phyloP scores from a whole-genome alignment of 1,284 basidiomycete species.

The Phlebopus sp. region DNA sequence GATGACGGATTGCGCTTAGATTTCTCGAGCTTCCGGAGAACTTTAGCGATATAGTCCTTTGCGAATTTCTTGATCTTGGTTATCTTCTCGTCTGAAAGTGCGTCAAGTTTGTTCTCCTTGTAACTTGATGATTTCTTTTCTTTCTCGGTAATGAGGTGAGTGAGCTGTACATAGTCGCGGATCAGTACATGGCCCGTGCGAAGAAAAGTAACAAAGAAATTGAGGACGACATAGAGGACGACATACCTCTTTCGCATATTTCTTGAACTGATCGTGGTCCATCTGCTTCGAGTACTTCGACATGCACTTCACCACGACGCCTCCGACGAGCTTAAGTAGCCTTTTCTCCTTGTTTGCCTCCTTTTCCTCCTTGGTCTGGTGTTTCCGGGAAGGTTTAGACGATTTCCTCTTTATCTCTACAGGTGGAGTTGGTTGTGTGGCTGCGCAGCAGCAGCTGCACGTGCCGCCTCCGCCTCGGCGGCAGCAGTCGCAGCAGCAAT shows the following conservation, averaged over 20 bases:
- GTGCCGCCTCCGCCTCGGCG: constrained; percentile 41
- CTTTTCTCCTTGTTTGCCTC: constrained; percentile 79
- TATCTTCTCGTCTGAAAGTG: constrained; percentile 83
- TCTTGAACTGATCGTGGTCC: constrained; percentile 89
- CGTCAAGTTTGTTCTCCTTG: constrained; percentile 65
- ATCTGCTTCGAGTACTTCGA: constrained; percentile 83
- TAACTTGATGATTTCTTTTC: constrained; percentile 90
- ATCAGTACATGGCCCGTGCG: background rate
- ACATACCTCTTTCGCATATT: constrained; percentile 89
- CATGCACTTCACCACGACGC: constrained; percentile 89
- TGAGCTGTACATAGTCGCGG: constrained; percentile 48
- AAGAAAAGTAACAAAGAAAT: constrained; percentile 5
- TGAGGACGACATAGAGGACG: too few species aligned
- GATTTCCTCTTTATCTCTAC: constrained; percentile 31
- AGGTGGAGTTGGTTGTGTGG: constrained; percentile 3
- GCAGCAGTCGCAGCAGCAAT: constrained; percentile 49
- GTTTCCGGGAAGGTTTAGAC: constrained; percentile 40
- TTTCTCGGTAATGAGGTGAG: constrained; percentile 82
- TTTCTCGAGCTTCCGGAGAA: constrained; percentile 64
- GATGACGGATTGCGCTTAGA: constrained; percentile 28
- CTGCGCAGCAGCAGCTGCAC: constrained; percentile 32
- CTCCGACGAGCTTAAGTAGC: constrained; percentile 81
- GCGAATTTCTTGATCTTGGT: constrained; percentile 92
- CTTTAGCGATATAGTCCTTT: constrained; percentile 80
- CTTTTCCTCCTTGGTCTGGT: constrained; percentile 51